Conservation (phyloP, 2,329 filamentous ascomycete species). For the Fusarium illudens region DNA sequence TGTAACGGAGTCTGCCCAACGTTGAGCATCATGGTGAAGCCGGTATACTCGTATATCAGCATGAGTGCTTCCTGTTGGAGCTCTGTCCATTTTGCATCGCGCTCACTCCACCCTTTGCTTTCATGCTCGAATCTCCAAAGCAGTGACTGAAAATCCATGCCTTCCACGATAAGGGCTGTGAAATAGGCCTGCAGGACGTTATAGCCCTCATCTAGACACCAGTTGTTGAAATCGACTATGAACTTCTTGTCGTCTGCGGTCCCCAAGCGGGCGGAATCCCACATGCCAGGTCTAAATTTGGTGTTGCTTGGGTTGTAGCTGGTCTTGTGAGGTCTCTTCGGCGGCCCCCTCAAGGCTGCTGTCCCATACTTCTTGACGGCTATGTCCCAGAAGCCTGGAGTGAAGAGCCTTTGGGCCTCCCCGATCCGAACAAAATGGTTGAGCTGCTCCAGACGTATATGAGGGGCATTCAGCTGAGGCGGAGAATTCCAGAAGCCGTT, state of each 20-base stretch:
- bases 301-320: conserved; percentile 21
- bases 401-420: conserved; percentile 33
- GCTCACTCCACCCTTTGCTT: not conserved
- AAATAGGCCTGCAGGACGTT: conserved; percentile 28
- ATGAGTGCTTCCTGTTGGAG: conserved; percentile 4
- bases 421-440: conserved; percentile 23
- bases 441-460: not conserved
- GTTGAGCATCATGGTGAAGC: not conserved
- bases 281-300: not conserved
- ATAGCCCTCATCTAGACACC: not conserved
- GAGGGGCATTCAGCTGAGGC: conserved; percentile 2
- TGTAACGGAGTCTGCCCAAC: not conserved
- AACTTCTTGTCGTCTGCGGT: not conserved
- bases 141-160: conserved; percentile 21
- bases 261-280: not conserved
- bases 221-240: not conserved
- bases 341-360: conserved; percentile 28
- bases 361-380: conserved; percentile 38
- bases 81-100: not conserved
- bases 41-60: conserved; percentile 21
- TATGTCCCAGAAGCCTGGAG: conserved; percentile 40
- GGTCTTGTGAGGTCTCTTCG: conserved; percentile 31
- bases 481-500: not conserved
- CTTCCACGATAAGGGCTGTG: conserved; percentile 28
- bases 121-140: conserved; percentile 15